A percentile compares a stretch with the other conserved stretches of the same genome.
These are phyloP conservation scores for Trichoderma gracile DNA, from an alignment of 2,329 filamentous ascomycete genomes.

Conservation along the genomic window DNA sequence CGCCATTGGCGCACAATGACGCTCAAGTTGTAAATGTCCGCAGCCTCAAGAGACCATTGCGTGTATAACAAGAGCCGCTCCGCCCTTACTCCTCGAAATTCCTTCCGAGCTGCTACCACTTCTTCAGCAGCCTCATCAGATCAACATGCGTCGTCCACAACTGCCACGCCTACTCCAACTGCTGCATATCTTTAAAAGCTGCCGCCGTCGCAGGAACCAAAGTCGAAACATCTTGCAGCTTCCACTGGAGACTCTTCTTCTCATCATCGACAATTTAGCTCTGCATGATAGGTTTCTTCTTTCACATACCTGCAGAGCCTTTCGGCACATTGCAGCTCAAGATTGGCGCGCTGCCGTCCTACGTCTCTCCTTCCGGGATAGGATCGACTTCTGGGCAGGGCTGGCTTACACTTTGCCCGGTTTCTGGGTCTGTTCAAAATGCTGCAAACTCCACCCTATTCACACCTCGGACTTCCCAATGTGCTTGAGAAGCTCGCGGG, in stretches of 20 bases:
- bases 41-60: no score
- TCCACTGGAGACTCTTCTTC: constrained; percentile 2
- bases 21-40: no score
- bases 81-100: no score
- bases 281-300: constrained; percentile 8
- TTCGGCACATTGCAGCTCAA: not conserved
- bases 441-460: constrained; percentile 3
- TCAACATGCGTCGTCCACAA: no score
- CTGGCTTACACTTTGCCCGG: not conserved
- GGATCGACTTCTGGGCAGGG: constrained; percentile 1
- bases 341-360: not conserved
- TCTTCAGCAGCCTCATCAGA: no score
- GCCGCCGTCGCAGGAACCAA: no score
- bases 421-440: not conserved
- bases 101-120: no score
- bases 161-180: no score
- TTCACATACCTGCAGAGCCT: constrained; percentile 13
- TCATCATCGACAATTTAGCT: not conserved
- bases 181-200: no score
- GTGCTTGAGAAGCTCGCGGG: not conserved
- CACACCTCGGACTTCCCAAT: not conserved
- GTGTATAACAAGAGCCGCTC: no score
- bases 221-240: not conserved
- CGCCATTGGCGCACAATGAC: no score
- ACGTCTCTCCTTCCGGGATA: not conserved